These are phyloP conservation scores for Crithidia expoeki DNA, from an alignment of 208 protist genomes.

Conservation along the genomic window DNA sequence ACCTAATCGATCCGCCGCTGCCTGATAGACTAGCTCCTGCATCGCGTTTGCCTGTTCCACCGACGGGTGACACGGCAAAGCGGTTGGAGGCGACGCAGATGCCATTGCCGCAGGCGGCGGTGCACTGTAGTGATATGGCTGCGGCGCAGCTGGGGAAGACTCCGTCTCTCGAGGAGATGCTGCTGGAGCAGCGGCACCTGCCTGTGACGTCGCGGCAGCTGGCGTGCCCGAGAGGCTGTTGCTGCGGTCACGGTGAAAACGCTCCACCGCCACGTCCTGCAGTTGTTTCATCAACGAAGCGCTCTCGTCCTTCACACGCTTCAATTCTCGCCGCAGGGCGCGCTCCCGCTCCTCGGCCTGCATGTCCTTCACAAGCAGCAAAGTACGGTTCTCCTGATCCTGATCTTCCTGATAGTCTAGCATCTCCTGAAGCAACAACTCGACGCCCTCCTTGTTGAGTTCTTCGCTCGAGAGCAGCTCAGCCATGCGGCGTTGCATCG, in stretches of 20 bases:
- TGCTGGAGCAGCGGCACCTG: neutral
- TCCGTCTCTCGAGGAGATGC: neutral
- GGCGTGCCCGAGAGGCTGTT: neutral
- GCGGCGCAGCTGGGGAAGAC: neutral
- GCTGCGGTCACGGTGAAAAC: constrained; percentile 31
- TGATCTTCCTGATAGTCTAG: constrained; percentile 75
- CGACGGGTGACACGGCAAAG: neutral
- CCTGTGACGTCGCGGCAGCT: neutral
- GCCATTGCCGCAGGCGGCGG: neutral
- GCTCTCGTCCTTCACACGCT: constrained; percentile 44
- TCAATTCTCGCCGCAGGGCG: constrained; percentile 25
- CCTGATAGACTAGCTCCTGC: neutral
- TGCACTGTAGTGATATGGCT: too few relatives aligned
- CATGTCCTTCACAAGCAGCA: constrained; percentile 62
- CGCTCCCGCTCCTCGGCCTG: constrained; percentile 58
- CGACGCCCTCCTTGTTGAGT: constrained; percentile 57
- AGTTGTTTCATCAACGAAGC: constrained; percentile 44
- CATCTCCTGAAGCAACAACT: constrained; percentile 66
- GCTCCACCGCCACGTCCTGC: constrained; percentile 29
- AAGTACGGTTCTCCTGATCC: constrained; percentile 54
- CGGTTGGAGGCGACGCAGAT: neutral
- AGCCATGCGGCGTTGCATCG: constrained; percentile 62
- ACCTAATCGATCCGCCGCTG: neutral
- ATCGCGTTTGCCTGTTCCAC: constrained; percentile 1
- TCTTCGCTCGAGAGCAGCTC: constrained; percentile 41